Evolutionary conservation across 2,329 filamentous ascomycete species (phyloP), one percentile per base, ranked within the genome.

Genomic region (Hypoxylon sp.): DNA sequence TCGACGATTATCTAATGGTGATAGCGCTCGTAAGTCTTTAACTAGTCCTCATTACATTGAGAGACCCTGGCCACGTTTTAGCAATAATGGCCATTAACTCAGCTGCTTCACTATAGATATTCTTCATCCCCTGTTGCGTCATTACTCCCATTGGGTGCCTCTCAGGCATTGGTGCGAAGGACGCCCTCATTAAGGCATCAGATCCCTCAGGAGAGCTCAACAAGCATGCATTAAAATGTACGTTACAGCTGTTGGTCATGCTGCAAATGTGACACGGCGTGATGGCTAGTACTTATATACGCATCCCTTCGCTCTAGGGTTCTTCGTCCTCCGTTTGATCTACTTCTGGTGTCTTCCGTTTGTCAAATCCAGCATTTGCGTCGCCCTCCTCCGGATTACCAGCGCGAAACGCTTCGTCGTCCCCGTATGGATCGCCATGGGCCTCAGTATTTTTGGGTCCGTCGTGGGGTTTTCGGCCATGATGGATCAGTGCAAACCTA

Each of bases 311-410:
- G 12, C 12, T 50, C 36, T 12, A 71, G 70, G 54, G 30, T 54
- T 65, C 16, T 65, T 65, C 48, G 40, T 58, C 49, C 67, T 57
- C 51, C 55, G 59, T 26, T 9, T 56, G 20, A 28, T 36, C 11
- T 71, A 70, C 38, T 30, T 64, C 12, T 44, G 50, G 32, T 64
- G 54, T 30, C 33, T 69, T 6, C 64, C 64, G 1, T 67, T 66
- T 22, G 64, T 71, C 66, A 71, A 70, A 49, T 16, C 49, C 18
- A 69, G 66, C 40, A 62, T 71, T 28, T 69, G 70, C 51, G 52
- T 61, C 32, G 64, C 68, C 30, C 66, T 71, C 9, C 28, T 71
- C 14, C 64, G 70, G 9, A 63, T 71, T 46, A 60, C 68, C 12
- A 42, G 22, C n/a, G 26, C 53, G 9, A 68, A 64, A 54, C 59